Percentiles rank a stretch among this genome's conserved stretches.
Conservation (phyloP, 805 yeast species). For the Zygosaccharomyces pseudorouxii region DNA sequence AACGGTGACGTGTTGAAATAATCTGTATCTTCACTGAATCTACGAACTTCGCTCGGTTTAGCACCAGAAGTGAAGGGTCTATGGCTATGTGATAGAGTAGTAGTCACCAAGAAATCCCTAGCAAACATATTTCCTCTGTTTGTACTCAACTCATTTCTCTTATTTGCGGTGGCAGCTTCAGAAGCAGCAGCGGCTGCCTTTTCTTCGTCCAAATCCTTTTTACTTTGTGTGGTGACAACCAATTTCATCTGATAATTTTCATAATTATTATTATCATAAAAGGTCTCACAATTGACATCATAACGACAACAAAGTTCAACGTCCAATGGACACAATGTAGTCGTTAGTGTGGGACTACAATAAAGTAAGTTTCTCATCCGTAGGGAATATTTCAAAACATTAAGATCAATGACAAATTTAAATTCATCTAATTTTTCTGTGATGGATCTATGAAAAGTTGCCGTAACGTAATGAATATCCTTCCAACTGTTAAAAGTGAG, state of each 20-base stretch:
- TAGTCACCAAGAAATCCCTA: conserved; percentile 19
- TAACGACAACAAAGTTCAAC: conserved; percentile 34
- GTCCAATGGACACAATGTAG: conserved; percentile 17
- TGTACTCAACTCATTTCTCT: background rate
- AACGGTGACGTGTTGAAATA: conserved; percentile 34
- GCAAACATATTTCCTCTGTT: conserved; percentile 8
- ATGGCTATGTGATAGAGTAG: conserved; percentile 22
- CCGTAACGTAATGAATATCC: conserved; percentile 31
- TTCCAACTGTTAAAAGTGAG: conserved; percentile 34
- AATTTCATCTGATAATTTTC: conserved; percentile 30
- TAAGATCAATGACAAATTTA: conserved; percentile 29
- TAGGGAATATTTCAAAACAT: conserved; percentile 27
- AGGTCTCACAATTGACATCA: conserved; percentile 33
- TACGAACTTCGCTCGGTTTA: conserved; percentile 19
- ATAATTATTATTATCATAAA: conserved; percentile 35
- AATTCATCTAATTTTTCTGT: conserved; percentile 30
- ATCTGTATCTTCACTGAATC: conserved; percentile 33
- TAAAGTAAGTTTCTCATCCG: conserved; percentile 23
- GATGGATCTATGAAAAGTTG: conserved; percentile 26
- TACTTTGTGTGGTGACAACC: conserved; percentile 14
- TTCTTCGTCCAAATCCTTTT: background rate
- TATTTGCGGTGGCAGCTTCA: background rate
- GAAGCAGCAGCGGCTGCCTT: background rate
- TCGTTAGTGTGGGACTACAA: conserved; percentile 11
- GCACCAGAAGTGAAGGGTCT: background rate